phyloP scores from a whole-genome alignment of 2,329 filamentous ascomycete genomes.

The Sarocladiaceae sp. region DNA sequence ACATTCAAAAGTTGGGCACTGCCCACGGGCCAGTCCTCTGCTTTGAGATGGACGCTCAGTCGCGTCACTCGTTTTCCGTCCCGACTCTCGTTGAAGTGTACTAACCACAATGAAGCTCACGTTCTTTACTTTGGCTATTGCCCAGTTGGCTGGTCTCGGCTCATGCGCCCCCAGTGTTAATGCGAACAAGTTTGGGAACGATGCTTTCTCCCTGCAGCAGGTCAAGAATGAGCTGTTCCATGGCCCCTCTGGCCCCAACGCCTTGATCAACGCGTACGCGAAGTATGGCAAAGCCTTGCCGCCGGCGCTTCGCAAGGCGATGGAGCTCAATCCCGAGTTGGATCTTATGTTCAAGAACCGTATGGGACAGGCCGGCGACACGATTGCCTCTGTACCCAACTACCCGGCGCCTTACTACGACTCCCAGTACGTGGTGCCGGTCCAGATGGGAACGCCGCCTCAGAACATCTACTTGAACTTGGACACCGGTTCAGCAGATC shows the following conservation, averaged over 20 bases:
- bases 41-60: neutral
- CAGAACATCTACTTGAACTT: conserved; percentile 61
- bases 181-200: neutral
- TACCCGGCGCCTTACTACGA: conserved; percentile 35
- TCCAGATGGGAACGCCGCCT: conserved; percentile 51
- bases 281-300: conserved; percentile 31
- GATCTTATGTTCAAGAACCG: conserved; percentile 17
- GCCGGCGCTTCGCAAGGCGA: conserved; percentile 17
- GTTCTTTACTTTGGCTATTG: conserved; percentile 8
- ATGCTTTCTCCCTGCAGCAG: conserved; percentile 23
- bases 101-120: conserved; percentile 12
- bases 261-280: conserved; percentile 25
- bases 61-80: neutral
- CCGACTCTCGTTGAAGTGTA: neutral
- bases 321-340: conserved; percentile 17
- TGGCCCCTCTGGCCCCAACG: conserved; percentile 24
- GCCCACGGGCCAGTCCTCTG: too few species aligned
- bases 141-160: conserved; percentile 11
- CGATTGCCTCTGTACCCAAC: conserved; percentile 19
- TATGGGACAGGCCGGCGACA: conserved; percentile 8
- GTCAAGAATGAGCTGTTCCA: conserved; percentile 27
- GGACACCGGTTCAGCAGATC: conserved; percentile 56
- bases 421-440: conserved; percentile 52
- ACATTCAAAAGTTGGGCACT: too few species aligned
- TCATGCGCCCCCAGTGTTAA: neutral